Evolutionary conservation across 768 basidiomycete species (phyloP), one percentile per base, ranked within the genome.

Genomic region (Suillus sp.): DNA sequence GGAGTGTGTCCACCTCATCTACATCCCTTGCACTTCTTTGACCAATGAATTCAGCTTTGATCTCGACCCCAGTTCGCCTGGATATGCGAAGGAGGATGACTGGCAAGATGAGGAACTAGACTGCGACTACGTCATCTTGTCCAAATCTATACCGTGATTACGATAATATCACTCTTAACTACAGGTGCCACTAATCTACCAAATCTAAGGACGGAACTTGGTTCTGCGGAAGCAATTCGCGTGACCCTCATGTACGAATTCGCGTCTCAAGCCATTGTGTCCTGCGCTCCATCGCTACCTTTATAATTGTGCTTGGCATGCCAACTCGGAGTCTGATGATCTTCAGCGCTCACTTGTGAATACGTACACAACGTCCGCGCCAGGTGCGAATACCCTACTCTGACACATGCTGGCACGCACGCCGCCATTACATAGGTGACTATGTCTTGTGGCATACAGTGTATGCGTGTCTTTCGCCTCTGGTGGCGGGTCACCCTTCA

Each of bases 31-130:
- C 40, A 22, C 32, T 20, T 22, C 58, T n/a, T 38, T 40, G 25
- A 57, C 18, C 18, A 20, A 37, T 57, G 10, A 20, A 57, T 27
- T 42, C 62, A 91, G 90, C 22, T 90, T 90, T 67, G 61, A 68
- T 10, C 51, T 79, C 30, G 90, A 91, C 72, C 75, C 78, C 22
- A 73, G 75, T 14, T 88, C 86, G 0, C 88, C 89, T 4, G 79
- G 77, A 43, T 78, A 77, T 67, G 56, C 30, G 25, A 67, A 70
- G 3, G 72, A 68, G 53, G 73, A 68, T 56, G 72, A 64, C 45
- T 69, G 57, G 66, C 66, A 57, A 30, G 78, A 75, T 45, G 76
- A 50, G 25, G 71, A 72, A 38, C 10, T 25, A 38, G 68, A 66
- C 25, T 64, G 67, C 38, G 80, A 82, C 68, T 82, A 80, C 42